A percentile compares a stretch with the other conserved stretches of the same genome.
phyloP scores from a whole-genome alignment of 768 basidiomycete genomes.

The Leucocoprinus leucothites region DNA sequence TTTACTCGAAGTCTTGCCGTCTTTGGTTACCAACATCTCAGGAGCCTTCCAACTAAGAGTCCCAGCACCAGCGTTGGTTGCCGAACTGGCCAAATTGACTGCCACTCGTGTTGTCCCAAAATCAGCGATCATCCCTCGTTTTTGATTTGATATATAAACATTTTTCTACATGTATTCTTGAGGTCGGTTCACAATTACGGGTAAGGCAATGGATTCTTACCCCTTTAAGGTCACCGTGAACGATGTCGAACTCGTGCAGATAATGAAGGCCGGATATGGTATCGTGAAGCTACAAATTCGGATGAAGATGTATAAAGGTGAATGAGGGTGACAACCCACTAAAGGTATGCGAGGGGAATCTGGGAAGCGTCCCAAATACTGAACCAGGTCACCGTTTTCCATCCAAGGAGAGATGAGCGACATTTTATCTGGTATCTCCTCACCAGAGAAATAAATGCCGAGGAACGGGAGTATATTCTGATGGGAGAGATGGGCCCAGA shows the following conservation, averaged over 20 bases:
- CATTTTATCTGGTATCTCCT: not conserved
- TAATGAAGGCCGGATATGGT: not conserved
- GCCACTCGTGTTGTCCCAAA: not conserved
- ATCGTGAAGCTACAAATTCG: not conserved
- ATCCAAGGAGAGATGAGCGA: conserved; percentile 21
- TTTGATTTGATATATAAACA: not conserved
- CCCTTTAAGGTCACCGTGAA: not conserved
- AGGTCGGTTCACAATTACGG: too few relatives aligned
- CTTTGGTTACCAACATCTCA: not conserved
- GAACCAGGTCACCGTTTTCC: conserved; percentile 16
- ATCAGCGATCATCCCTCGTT: not conserved
- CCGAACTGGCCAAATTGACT: not conserved
- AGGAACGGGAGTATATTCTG: conserved; percentile 33
- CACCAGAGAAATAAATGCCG: conserved; percentile 22
- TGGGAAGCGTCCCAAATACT: conserved; percentile 14
- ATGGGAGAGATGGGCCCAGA: conserved; percentile 32
- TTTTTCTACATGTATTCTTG: not conserved
- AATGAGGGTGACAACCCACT: conserved; percentile 5
- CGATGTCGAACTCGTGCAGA: not conserved
- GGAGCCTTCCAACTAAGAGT: not conserved
- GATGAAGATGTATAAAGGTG: too few relatives aligned
- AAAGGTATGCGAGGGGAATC: conserved; percentile 13
- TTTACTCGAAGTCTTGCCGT: not conserved
- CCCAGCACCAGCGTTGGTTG: not conserved
- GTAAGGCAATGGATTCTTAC: not conserved